Conservation (phyloP, 2,329 filamentous ascomycete genomes). For the Aureobasidium sp. region DNA sequence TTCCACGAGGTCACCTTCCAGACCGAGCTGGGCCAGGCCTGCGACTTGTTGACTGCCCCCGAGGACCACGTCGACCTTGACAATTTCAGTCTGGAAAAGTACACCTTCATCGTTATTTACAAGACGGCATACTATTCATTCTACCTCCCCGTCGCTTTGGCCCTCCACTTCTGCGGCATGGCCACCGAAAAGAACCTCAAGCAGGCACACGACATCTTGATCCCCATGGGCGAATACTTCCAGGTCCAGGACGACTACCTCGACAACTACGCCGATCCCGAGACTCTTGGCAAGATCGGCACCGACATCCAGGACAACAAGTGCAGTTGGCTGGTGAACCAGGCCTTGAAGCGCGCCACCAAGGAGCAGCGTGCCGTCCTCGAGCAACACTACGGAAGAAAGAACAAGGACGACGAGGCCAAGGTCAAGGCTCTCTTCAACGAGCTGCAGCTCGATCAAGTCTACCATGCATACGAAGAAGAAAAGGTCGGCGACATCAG, state of each 20-base stretch:
- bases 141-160: slow-evolving; percentile 91
- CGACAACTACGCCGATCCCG: slow-evolving; percentile 90
- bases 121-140: slow-evolving; percentile 99
- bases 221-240: slow-evolving; percentile 98
- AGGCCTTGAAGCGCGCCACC: slow-evolving; percentile 72
- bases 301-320: slow-evolving; percentile 99
- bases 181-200: slow-evolving; percentile 85
- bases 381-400: slow-evolving; percentile 89
- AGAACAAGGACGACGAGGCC: slow-evolving; percentile 75
- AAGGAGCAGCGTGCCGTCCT: slow-evolving; percentile 82
- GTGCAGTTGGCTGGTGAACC: slow-evolving; percentile 97
- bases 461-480: slow-evolving; percentile 87
- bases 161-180: slow-evolving; percentile 75
- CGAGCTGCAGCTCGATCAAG: slow-evolving; percentile 74
- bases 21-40: slow-evolving; percentile 91
- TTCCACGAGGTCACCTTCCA: slow-evolving; percentile 94
- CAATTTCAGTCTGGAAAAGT: slow-evolving; percentile 95
- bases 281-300: slow-evolving; percentile 94
- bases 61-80: slow-evolving; percentile 87
- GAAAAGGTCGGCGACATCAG: slow-evolving; percentile 72
- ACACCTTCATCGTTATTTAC: slow-evolving; percentile 97
- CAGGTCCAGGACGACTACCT: slow-evolving; percentile 98
- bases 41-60: slow-evolving; percentile 90
- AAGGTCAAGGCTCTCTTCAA: slow-evolving; percentile 83
- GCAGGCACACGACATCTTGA: slow-evolving; percentile 83